Evolutionary conservation across 495 filamentous ascomycete species (phyloP).

Genomic region (Penicillium goetzii): DNA sequence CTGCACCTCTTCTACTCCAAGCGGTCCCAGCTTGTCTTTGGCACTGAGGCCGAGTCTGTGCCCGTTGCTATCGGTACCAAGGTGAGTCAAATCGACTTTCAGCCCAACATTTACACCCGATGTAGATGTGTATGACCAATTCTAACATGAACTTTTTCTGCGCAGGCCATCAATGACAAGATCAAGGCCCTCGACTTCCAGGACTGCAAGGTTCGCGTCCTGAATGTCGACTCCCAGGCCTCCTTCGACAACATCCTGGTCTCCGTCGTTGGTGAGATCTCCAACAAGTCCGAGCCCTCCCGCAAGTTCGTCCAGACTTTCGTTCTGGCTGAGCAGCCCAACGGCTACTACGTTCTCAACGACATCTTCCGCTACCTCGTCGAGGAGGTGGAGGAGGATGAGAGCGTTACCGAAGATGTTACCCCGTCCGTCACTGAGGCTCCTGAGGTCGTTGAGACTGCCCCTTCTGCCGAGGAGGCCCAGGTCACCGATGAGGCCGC

Average conservation of each 20-base stretch:
- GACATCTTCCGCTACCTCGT: constrained; percentile 94
- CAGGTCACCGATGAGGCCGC: constrained; percentile 39
- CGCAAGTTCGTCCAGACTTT: constrained; percentile 99
- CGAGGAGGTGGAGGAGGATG: constrained; percentile 74
- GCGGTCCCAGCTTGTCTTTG: constrained; percentile 79
- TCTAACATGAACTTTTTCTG: constrained; percentile 15
- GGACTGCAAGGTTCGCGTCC: constrained; percentile 96
- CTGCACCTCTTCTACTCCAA: constrained; percentile 88
- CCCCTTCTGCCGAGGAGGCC: constrained; percentile 32
- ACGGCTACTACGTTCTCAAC: constrained; percentile 97
- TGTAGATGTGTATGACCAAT: constrained; percentile 1
- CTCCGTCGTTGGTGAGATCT: constrained; percentile 96
- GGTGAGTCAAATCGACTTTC: constrained; percentile 57
- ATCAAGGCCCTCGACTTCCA: constrained; percentile 93
- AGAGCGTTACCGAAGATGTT: constrained; percentile 57
- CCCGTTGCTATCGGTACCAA: constrained; percentile 80
- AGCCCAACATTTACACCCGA: not conserved
- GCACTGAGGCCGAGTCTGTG: constrained; percentile 83
- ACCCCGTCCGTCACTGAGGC: constrained; percentile 46
- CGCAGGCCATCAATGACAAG: constrained; percentile 85
- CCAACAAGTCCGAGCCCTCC: constrained; percentile 84
- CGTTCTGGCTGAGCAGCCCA: constrained; percentile 92
- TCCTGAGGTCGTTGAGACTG: constrained; percentile 31
- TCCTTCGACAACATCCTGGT: constrained; percentile 92
- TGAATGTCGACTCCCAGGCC: constrained; percentile 95